Evolutionary conservation across 2,329 filamentous ascomycete species (phyloP), one percentile per base, ranked within the genome.

Genomic region (Mycosphaerella sp.): DNA sequence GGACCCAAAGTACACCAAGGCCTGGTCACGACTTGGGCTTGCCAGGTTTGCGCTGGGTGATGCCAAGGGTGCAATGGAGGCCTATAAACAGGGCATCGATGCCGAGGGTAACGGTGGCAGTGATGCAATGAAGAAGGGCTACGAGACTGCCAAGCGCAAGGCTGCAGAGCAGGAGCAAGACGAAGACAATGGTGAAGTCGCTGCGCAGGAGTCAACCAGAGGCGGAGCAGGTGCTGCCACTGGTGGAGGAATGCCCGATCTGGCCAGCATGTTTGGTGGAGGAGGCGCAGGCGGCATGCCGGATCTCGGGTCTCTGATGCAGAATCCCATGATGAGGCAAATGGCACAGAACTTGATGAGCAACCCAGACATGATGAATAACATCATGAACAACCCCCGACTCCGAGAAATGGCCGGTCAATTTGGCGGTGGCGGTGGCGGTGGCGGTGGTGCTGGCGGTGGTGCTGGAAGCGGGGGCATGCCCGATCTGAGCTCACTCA

Each of bases 311-410:
- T 82, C 82, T 59, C 84, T 98, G 71, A 95, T 97, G 90, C 90
- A 78, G 78, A 98, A 97, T 77, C 93, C 93, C 53, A 97, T 97
- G 93, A 95, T 98, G 75, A 83, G 90, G 48, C 87, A 81, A 75
- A 96, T 97, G 90, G 93, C 93, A 4, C 89, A 96, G 77, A 95
- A 89, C 73, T 74, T 98, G 52, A 97, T 97, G 93, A 89, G 84
- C 74, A 96, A 98, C 75, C 93, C 93, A 0, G 88, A 95, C 8
- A 83, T 91, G 77, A 86, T 97, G 83, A 81, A 78, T 69, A 93
- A 90, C 71, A 74, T 98, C 55, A 95, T 98, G 91, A 89, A 78
- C 78, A 97, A 98, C 77, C 93, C 93, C 2, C 82, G 85, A 58
- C 75, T 97, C 58, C 81, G 88, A 53, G 83, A 95, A 69, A 92